Percentiles rank a stretch among this genome's conserved stretches.
These are phyloP conservation scores for Mycoemilia scoparia DNA, from an alignment of 192 early-diverging fungal species.

Conservation along the genomic window DNA sequence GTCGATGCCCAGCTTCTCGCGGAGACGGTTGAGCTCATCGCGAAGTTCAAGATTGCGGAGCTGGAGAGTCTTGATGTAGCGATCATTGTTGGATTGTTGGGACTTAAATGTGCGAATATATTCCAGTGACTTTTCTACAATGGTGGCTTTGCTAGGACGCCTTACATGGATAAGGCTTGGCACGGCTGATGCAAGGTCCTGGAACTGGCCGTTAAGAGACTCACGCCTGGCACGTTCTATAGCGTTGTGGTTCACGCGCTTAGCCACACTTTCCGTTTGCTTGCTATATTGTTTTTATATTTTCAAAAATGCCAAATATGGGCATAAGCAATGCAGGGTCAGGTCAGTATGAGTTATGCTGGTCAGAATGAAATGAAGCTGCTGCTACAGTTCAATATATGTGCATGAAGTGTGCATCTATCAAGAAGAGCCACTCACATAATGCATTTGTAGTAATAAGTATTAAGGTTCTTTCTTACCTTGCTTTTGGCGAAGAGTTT, in stretches of 20 bases:
- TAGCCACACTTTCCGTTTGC: too few relatives aligned
- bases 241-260: constrained; percentile 65
- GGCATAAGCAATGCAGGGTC: too few relatives aligned
- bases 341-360: too few relatives aligned
- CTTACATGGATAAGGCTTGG: constrained; percentile 51
- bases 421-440: too few relatives aligned
- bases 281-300: too few relatives aligned
- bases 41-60: constrained; percentile 35
- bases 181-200: constrained; percentile 62
- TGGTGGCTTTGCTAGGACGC: constrained; percentile 63
- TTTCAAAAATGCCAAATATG: too few relatives aligned
- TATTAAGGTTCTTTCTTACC: too few relatives aligned
- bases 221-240: constrained; percentile 66
- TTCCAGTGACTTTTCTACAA: constrained; percentile 61
- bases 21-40: constrained; percentile 40
- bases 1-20: constrained; percentile 35
- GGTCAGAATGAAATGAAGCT: too few relatives aligned
- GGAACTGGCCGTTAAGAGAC: constrained; percentile 60
- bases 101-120: constrained; percentile 33
- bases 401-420: too few relatives aligned
- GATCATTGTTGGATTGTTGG: constrained; percentile 21
- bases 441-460: too few relatives aligned
- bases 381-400: too few relatives aligned
- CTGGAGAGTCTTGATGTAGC: constrained; percentile 27
- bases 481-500: too few relatives aligned